Conservation (phyloP, 108 stramenopile genomes). For the Pelagomonas calceolata region DNA sequence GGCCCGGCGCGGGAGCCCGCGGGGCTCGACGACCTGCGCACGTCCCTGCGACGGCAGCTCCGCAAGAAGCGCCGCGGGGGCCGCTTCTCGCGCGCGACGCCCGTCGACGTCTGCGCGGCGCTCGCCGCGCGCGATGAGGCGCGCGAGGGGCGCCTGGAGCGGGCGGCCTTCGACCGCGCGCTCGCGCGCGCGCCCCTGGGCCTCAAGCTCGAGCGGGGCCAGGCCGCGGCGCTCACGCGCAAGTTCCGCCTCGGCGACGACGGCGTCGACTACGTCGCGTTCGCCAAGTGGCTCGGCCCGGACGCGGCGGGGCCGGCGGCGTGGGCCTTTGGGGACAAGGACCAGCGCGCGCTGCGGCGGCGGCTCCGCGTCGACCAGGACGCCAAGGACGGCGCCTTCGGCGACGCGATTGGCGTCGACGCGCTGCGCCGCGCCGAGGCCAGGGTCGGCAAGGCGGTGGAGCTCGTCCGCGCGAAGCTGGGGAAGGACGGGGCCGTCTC, state of each 20-base stretch:
- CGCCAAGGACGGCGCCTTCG: not conserved
- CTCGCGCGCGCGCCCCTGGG: not conserved
- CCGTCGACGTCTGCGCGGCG: not conserved
- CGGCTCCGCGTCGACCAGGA: no score
- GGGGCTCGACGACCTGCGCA: not conserved
- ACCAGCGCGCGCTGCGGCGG: not conserved
- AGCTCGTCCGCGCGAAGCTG: not conserved
- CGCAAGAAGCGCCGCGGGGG: not conserved
- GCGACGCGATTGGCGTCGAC: not conserved
- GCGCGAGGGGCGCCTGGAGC: not conserved
- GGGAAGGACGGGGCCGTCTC: not conserved
- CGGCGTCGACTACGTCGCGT: not conserved
- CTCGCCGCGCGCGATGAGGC: not conserved
- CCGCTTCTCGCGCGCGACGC: not conserved
- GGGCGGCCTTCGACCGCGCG: not conserved
- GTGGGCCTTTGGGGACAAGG: not conserved
- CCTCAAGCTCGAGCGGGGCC: not conserved
- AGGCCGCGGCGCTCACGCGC: not conserved
- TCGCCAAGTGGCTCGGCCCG: not conserved
- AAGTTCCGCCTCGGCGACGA: not conserved
- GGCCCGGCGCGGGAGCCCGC: no score
- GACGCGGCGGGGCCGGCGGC: not conserved
- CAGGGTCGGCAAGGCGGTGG: not conserved
- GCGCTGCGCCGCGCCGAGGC: not conserved
- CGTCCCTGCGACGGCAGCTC: not conserved